Evolutionary conservation across 306 rosid species (phyloP).

Genomic region (Fragaria ananassa): DNA sequence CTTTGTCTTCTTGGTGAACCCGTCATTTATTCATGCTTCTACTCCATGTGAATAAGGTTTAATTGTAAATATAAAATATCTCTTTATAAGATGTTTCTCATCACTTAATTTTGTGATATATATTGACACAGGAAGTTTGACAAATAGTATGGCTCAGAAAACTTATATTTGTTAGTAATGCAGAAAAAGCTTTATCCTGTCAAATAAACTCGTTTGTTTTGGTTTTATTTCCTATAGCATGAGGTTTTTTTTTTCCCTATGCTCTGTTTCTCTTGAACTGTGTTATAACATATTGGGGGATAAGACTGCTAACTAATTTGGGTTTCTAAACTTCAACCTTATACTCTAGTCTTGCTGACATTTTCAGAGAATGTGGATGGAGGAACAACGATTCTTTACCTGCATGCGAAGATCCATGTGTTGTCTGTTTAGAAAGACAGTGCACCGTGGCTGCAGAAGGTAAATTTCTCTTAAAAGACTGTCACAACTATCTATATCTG

Average conservation of each 20-base stretch:
- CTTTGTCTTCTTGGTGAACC: background rate
- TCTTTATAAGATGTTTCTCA: background rate
- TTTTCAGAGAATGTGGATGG: constrained; percentile 91
- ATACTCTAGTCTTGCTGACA: constrained; percentile 17
- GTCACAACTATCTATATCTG: background rate
- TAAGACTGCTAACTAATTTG: background rate
- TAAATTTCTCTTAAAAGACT: constrained; percentile 24
- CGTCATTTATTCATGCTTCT: background rate
- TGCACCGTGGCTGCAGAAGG: constrained; percentile 94
- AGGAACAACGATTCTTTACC: constrained; percentile 51
- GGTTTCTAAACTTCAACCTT: background rate
- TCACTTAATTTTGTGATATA: background rate
- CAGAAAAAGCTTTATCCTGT: background rate
- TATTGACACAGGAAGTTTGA: background rate
- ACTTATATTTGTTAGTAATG: background rate
- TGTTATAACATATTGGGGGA: background rate
- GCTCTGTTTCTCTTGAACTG: background rate
- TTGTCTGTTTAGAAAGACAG: constrained; percentile 88
- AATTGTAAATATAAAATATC: background rate
- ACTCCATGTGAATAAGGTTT: background rate
- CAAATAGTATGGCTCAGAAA: background rate
- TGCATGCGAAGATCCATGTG: constrained; percentile 80
- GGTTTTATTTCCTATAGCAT: background rate
- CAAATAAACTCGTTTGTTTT: background rate
- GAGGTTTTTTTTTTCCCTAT: background rate